phyloP scores from a whole-genome alignment of 2,329 filamentous ascomycete genomes.

The Domatiomyces globalis region DNA sequence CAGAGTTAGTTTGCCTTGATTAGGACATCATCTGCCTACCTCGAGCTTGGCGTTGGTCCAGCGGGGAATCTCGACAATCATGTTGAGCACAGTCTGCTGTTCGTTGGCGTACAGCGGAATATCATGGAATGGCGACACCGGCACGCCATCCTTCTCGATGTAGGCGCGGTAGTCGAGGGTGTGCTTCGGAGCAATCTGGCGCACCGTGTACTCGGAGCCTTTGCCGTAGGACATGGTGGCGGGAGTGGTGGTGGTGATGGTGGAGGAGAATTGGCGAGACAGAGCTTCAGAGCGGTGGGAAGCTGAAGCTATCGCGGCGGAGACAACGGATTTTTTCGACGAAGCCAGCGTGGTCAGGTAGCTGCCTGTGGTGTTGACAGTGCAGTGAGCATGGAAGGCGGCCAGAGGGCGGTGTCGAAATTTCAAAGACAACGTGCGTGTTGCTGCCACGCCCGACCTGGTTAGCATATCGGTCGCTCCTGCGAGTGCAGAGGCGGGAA shows the following conservation, averaged over 20 bases:
- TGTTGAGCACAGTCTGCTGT: slow-evolving; percentile 93
- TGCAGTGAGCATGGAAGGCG: slow-evolving; percentile 2
- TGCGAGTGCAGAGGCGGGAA: not conserved
- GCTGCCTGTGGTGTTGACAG: slow-evolving; percentile 1
- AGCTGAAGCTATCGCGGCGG: slow-evolving; percentile 36
- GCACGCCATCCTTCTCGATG: slow-evolving; percentile 92
- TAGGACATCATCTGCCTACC: slow-evolving; percentile 43
- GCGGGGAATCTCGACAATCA: slow-evolving; percentile 97
- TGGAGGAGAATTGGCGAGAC: slow-evolving; percentile 35
- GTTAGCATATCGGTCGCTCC: not conserved
- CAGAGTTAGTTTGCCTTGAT: slow-evolving; percentile 2
- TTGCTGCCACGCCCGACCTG: not conserved
- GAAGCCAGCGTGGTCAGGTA: slow-evolving; percentile 11
- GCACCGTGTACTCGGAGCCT: slow-evolving; percentile 57
- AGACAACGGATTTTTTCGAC: slow-evolving; percentile 10
- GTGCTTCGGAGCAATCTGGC: slow-evolving; percentile 80
- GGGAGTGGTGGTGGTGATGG: slow-evolving; percentile 20
- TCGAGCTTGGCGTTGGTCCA: slow-evolving; percentile 99
- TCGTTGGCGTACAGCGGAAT: slow-evolving; percentile 95
- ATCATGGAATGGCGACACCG: slow-evolving; percentile 94
- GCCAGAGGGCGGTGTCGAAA: slow-evolving; percentile 13
- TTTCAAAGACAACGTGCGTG: not conserved
- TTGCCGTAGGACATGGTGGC: slow-evolving; percentile 26
- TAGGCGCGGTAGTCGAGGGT: slow-evolving; percentile 95
- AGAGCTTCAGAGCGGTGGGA: slow-evolving; percentile 33